phyloP scores from a whole-genome alignment of 1,284 basidiomycete species.

The Singerocomus inundabilis region DNA sequence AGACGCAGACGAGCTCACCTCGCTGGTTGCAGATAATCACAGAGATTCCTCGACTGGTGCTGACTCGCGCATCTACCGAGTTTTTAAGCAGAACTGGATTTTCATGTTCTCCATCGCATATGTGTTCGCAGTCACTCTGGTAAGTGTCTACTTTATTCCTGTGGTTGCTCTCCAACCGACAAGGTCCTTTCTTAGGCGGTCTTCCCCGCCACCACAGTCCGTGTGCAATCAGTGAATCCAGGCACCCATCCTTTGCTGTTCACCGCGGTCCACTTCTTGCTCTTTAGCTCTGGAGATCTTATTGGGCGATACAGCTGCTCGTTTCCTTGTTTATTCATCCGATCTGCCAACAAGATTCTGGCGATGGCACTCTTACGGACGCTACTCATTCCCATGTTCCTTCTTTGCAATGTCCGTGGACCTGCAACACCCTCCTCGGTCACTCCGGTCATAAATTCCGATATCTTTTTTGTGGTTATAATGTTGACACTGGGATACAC shows the following conservation, averaged over 20 bases:
- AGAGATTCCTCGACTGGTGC: slow-evolving; percentile 27
- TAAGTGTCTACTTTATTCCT: slow-evolving; percentile 38
- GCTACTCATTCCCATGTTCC: slow-evolving; percentile 79
- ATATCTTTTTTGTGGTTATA: slow-evolving; percentile 71
- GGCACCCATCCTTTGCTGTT: slow-evolving; percentile 63
- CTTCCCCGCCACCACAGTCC: slow-evolving; percentile 82
- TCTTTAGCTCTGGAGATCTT: slow-evolving; percentile 79
- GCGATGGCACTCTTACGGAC: slow-evolving; percentile 66
- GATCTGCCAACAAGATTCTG: slow-evolving; percentile 63
- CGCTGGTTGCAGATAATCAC: slow-evolving; percentile 35
- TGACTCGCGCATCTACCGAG: slow-evolving; percentile 46
- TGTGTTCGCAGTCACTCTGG: slow-evolving; percentile 78
- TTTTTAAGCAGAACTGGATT: slow-evolving; percentile 62
- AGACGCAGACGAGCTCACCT: slow-evolving; percentile 33
- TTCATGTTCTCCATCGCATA: slow-evolving; percentile 76
- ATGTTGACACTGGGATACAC: slow-evolving; percentile 72
- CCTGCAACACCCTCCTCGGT: slow-evolving; percentile 24
- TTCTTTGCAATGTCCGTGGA: slow-evolving; percentile 77
- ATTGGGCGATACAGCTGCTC: slow-evolving; percentile 73
- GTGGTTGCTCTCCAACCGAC: slow-evolving; percentile 1
- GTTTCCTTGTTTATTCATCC: slow-evolving; percentile 62
- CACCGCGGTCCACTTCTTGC: slow-evolving; percentile 67
- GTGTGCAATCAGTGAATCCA: slow-evolving; percentile 64
- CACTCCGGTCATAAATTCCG: slow-evolving; percentile 64
- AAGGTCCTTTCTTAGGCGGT: slow-evolving; percentile 55